Evolutionary conservation across 1,284 basidiomycete species (phyloP).

Genomic region (Microbotryomycetes sp.): DNA sequence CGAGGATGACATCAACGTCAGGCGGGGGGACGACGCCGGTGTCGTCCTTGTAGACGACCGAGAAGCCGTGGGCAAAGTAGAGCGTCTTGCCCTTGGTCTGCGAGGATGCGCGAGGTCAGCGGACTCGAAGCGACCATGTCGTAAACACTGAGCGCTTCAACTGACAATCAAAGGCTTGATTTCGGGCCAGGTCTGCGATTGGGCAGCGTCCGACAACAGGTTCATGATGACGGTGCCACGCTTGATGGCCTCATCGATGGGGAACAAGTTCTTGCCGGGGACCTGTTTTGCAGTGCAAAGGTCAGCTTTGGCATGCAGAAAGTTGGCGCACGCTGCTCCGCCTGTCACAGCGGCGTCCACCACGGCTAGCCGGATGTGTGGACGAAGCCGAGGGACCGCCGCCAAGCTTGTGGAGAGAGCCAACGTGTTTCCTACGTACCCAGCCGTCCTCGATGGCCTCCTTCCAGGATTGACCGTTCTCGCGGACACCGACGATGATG

Average conservation of each 20-base stretch:
- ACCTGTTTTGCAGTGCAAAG: conserved; percentile 49
- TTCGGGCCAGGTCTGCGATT: conserved; percentile 86
- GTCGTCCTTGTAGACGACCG: conserved; percentile 95
- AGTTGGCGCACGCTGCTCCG: not conserved
- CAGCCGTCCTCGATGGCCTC: conserved; percentile 95
- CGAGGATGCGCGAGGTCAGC: conserved; percentile 41
- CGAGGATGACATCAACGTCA: conserved; percentile 98
- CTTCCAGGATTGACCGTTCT: conserved; percentile 93
- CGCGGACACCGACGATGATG: conserved; percentile 97
- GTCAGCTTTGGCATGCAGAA: not conserved
- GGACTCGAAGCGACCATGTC: not conserved
- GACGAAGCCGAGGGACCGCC: no score
- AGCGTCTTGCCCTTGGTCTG: conserved; percentile 99
- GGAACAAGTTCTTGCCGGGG: conserved; percentile 94
- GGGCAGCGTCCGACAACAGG: conserved; percentile 95
- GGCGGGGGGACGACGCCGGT: conserved; percentile 85
- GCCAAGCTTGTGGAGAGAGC: not conserved
- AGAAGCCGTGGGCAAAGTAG: conserved; percentile 99
- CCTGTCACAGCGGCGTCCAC: not conserved
- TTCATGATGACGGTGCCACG: conserved; percentile 99
- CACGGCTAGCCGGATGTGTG: not conserved
- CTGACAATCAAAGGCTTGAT: conserved; percentile 55
- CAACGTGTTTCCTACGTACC: conserved; percentile 48
- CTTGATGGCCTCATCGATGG: conserved; percentile 95
- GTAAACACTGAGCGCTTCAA: not conserved